These are phyloP conservation scores for Acidiella bohemica DNA, from an alignment of 495 filamentous ascomycete genomes.

Conservation along the genomic window DNA sequence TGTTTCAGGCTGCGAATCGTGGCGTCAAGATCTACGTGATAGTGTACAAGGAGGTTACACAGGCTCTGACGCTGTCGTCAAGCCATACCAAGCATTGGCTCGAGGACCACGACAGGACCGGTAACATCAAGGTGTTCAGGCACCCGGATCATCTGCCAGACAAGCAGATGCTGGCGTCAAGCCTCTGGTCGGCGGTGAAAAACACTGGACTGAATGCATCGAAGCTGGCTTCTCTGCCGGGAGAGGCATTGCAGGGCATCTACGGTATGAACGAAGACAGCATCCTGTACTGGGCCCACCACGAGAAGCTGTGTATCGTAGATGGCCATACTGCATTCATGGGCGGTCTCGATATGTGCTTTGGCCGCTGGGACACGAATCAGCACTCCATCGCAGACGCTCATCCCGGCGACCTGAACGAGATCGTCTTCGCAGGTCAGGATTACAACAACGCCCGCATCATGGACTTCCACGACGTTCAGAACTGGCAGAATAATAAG, in stretches of 20 bases:
- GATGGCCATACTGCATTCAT: constrained; percentile 78
- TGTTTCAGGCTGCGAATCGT: constrained; percentile 71
- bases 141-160: constrained; percentile 83
- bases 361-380: constrained; percentile 49
- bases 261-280: constrained; percentile 72
- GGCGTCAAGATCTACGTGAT: constrained; percentile 82
- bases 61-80: constrained; percentile 71
- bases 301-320: constrained; percentile 81
- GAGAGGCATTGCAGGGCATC: constrained; percentile 54
- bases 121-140: constrained; percentile 79
- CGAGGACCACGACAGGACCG: constrained; percentile 11
- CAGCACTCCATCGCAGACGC: constrained; percentile 71
- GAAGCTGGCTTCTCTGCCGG: constrained; percentile 44
- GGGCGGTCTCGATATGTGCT: constrained; percentile 65
- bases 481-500: constrained; percentile 75
- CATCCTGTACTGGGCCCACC: constrained; percentile 89
- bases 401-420: constrained; percentile 61
- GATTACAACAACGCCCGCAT: constrained; percentile 90
- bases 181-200: constrained; percentile 38
- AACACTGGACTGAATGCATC: constrained; percentile 40
- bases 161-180: constrained; percentile 41
- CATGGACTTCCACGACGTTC: constrained; percentile 76
- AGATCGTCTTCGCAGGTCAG: constrained; percentile 75
- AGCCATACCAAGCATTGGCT: constrained; percentile 74
- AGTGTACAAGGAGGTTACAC: constrained; percentile 89